Conservation (phyloP, 2,329 filamentous ascomycete species). For the Aspergillus vadensis region DNA sequence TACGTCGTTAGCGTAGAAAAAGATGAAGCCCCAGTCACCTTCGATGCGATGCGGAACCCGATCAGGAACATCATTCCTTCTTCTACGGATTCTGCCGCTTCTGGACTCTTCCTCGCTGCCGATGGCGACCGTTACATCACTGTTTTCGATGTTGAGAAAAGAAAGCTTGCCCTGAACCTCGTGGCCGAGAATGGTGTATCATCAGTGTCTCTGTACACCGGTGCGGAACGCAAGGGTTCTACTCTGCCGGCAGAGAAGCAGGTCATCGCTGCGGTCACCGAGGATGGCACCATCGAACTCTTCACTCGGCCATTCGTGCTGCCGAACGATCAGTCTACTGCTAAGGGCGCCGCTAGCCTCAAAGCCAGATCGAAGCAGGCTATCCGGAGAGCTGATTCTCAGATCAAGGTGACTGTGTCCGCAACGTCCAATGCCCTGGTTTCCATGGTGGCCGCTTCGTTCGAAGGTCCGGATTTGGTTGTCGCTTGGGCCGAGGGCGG, state of each 20-base stretch:
- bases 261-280: conserved; percentile 49
- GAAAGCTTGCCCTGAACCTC: conserved; percentile 50
- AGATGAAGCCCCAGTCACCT: conserved; percentile 43
- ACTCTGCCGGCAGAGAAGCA: conserved; percentile 38
- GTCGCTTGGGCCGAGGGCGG: conserved; percentile 54
- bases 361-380: conserved; percentile 50
- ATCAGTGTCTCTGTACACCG: conserved; percentile 39
- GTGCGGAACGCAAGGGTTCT: conserved; percentile 19
- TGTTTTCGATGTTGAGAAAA: conserved; percentile 48
- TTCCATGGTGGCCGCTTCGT: conserved; percentile 46
- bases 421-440: conserved; percentile 43
- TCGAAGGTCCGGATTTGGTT: conserved; percentile 50
- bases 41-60: conserved; percentile 53
- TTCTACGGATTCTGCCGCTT: conserved; percentile 34
- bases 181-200: conserved; percentile 52
- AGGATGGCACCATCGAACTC: conserved; percentile 52
- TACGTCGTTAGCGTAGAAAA: conserved; percentile 49
- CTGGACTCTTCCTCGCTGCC: conserved; percentile 50
- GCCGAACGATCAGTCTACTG: conserved; percentile 26
- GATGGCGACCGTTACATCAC: conserved; percentile 55
- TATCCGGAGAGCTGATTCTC: conserved; percentile 48
- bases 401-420: conserved; percentile 48
- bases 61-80: conserved; percentile 52
- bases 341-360: conserved; percentile 40
- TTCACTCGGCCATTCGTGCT: conserved; percentile 53